These are phyloP conservation scores for Chaetomium strumarium DNA, from an alignment of 2,329 filamentous ascomycete species.

Conservation along the genomic window DNA sequence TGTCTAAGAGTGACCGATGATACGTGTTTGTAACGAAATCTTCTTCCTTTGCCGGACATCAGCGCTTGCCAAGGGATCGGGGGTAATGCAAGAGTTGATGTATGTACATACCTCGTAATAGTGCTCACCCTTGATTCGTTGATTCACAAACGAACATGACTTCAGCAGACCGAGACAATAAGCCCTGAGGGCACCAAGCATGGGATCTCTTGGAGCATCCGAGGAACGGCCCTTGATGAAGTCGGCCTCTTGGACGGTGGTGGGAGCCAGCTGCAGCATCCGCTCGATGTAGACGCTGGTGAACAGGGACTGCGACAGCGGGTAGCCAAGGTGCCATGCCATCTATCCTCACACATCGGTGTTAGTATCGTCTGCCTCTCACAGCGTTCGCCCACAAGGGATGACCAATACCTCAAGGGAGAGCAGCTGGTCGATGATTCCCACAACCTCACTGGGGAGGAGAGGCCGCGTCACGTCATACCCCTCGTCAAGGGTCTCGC, in stretches of 20 bases:
- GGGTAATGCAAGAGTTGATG: constrained; percentile 18
- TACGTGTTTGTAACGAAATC: constrained; percentile 94
- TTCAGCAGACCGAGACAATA: constrained; percentile 86
- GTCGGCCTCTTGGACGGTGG: constrained; percentile 56
- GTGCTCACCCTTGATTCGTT: constrained; percentile 72
- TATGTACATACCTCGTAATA: constrained; percentile 68
- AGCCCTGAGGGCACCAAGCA: constrained; percentile 65
- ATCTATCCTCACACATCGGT: constrained; percentile 49
- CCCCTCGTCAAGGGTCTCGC: constrained; percentile 75
- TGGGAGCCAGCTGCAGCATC: constrained; percentile 65
- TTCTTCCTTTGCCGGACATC: constrained; percentile 60
- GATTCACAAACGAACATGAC: constrained; percentile 71
- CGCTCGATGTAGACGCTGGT: constrained; percentile 87
- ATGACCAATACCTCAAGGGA: constrained; percentile 69
- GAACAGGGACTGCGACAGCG: constrained; percentile 88
- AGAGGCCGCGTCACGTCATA: constrained; percentile 68
- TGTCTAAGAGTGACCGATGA: constrained; percentile 67
- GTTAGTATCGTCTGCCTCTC: constrained; percentile 6
- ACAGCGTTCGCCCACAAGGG: neutral
- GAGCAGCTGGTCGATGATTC: constrained; percentile 89
- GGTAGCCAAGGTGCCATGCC: constrained; percentile 95
- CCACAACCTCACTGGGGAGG: constrained; percentile 73
- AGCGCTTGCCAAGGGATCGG: neutral
- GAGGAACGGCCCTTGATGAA: constrained; percentile 43
- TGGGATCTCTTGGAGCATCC: constrained; percentile 34